phyloP scores from a whole-genome alignment of 495 filamentous ascomycete genomes.

The Penicillium coffeae region DNA sequence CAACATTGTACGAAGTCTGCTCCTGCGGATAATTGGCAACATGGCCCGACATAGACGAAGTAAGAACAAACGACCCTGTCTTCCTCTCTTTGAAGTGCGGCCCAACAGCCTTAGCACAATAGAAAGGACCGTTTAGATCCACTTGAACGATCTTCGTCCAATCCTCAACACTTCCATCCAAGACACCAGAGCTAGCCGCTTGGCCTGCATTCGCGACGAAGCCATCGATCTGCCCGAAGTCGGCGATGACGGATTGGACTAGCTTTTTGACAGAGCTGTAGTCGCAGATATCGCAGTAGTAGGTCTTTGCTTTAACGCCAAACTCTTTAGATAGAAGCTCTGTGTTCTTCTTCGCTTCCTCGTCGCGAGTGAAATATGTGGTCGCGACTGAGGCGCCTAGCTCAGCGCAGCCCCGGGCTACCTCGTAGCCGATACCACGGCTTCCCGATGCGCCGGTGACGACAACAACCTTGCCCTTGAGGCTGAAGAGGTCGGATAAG shows the following conservation, averaged over 20 bases:
- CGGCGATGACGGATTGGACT: neutral
- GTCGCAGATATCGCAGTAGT: conserved; percentile 1
- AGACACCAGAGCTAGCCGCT: conserved; percentile 49
- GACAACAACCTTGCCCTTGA: conserved; percentile 72
- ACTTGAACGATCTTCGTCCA: conserved; percentile 57
- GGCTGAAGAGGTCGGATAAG: conserved; percentile 53
- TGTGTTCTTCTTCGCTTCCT: conserved; percentile 58
- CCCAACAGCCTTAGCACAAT: conserved; percentile 57
- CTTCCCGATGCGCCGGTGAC: conserved; percentile 71
- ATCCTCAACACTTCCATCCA: conserved; percentile 53
- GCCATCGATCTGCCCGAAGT: conserved; percentile 47
- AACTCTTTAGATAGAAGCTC: conserved; percentile 64
- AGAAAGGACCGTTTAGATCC: conserved; percentile 52
- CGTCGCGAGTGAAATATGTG: conserved; percentile 66
- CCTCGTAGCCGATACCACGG: conserved; percentile 69
- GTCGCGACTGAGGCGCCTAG: conserved; percentile 74
- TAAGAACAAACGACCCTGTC: conserved; percentile 53
- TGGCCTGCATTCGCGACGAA: conserved; percentile 59
- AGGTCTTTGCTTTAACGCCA: conserved; percentile 59
- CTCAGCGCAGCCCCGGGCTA: conserved; percentile 68
- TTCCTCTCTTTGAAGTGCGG: conserved; percentile 49
- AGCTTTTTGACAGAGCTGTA: conserved; percentile 5
- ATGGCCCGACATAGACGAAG: conserved; percentile 58
- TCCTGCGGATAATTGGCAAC: conserved; percentile 66
- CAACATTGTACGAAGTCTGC: conserved; percentile 66